A percentile compares a stretch with the other conserved stretches of the same genome.
Conservation (phyloP, 257 asterid species). For the Handroanthus guayacan region DNA sequence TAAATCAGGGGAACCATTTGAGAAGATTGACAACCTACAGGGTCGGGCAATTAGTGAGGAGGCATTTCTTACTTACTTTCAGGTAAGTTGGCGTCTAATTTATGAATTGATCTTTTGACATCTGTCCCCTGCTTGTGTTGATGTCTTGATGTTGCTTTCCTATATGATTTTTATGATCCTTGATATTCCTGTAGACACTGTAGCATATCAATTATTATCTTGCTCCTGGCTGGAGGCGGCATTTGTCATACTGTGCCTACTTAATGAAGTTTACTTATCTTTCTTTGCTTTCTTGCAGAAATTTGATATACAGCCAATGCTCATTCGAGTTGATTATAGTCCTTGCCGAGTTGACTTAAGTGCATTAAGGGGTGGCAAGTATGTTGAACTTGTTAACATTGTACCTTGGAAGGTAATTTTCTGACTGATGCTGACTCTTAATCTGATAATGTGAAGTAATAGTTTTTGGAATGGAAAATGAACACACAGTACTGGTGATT, state of each 20-base stretch:
- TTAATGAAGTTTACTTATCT: constrained; percentile 25
- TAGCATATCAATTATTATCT: constrained; percentile 6
- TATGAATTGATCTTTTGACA: constrained; percentile 20
- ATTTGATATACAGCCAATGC: constrained; percentile 85
- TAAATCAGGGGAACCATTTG: constrained; percentile 53
- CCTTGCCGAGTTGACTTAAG: constrained; percentile 92
- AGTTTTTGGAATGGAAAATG: constrained; percentile 20
- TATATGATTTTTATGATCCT: constrained; percentile 1
- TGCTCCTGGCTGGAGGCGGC: constrained; percentile 20
- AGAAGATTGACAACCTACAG: constrained; percentile 48
- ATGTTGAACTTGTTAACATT: constrained; percentile 94
- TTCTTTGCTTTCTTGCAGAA: constrained; percentile 69
- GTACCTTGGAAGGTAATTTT: constrained; percentile 96
- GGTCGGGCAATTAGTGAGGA: constrained; percentile 61
- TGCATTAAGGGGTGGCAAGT: constrained; percentile 93
- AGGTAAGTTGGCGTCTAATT: constrained; percentile 58
- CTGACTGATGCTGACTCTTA: constrained; percentile 18
- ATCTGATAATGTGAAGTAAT: background rate
- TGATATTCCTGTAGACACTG: constrained; percentile 16
- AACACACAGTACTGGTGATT: background rate
- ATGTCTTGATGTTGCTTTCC: constrained; percentile 14
- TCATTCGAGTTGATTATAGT: constrained; percentile 88
- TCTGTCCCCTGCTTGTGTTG: constrained; percentile 15
- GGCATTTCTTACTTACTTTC: constrained; percentile 94
- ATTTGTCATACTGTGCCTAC: constrained; percentile 9